phyloP scores from a whole-genome alignment of 192 early-diverging fungal species.

The Linnemannia exigua region DNA sequence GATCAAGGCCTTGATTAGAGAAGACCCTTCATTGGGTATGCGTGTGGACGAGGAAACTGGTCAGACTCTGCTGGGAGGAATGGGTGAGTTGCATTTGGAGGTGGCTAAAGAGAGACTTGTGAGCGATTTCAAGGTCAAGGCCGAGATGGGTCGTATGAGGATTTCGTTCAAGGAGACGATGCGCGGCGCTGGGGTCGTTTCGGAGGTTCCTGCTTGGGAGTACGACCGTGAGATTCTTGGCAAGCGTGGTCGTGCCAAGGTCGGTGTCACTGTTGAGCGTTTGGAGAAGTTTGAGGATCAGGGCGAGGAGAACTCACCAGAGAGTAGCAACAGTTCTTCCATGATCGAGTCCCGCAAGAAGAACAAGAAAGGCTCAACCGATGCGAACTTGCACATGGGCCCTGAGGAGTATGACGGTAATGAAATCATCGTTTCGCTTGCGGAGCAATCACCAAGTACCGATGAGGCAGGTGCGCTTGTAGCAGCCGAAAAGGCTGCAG shows the following conservation, averaged over 20 bases:
- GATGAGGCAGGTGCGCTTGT: constrained; percentile 38
- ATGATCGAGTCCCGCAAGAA: not conserved
- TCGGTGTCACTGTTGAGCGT: constrained; percentile 69
- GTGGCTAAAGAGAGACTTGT: constrained; percentile 88
- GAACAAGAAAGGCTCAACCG: not conserved
- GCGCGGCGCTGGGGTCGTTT: constrained; percentile 49
- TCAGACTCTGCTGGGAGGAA: constrained; percentile 89
- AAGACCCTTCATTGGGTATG: constrained; percentile 90
- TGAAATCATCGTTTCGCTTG: constrained; percentile 45
- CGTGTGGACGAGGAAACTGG: constrained; percentile 86
- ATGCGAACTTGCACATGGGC: not conserved
- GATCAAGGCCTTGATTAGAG: constrained; percentile 78
- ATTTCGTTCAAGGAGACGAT: constrained; percentile 91
- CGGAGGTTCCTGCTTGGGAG: constrained; percentile 45
- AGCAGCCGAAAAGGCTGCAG: constrained; percentile 26
- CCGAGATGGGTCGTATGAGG: constrained; percentile 86
- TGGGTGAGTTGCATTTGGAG: constrained; percentile 97
- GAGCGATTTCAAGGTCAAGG: constrained; percentile 83
- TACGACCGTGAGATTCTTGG: constrained; percentile 84
- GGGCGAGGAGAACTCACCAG: not conserved
- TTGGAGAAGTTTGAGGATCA: constrained; percentile 56
- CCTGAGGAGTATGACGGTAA: constrained; percentile 60
- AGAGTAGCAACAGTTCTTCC: not conserved
- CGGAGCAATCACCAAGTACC: constrained; percentile 16
- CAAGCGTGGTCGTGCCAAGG: constrained; percentile 69